A percentile compares a stretch with the other conserved stretches of the same genome.
Evolutionary conservation across 768 basidiomycete species (phyloP).

Genomic region (Coprinopsis strossmayeri): DNA sequence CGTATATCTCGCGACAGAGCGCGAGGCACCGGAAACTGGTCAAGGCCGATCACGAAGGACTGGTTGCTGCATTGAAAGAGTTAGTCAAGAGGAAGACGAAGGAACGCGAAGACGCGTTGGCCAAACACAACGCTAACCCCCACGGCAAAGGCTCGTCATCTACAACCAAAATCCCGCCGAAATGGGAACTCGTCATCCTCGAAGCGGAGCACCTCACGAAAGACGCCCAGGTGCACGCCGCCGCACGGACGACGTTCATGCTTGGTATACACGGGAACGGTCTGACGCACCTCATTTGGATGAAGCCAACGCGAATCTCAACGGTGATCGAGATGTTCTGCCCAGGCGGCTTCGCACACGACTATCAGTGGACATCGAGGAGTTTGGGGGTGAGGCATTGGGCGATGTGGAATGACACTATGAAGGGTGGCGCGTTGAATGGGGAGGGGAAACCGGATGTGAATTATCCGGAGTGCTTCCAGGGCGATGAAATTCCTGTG

Average conservation of each 20-base stretch:
- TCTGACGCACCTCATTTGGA: conserved; percentile 78
- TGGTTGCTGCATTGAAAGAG: conserved; percentile 47
- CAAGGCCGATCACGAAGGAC: conserved; percentile 43
- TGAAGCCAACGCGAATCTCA: conserved; percentile 68
- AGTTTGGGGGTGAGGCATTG: conserved; percentile 72
- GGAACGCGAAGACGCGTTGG: conserved; percentile 17
- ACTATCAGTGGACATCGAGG: conserved; percentile 78
- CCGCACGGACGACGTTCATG: conserved; percentile 67
- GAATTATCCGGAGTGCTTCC: conserved; percentile 81
- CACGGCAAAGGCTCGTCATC: no score
- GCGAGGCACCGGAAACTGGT: conserved; percentile 42
- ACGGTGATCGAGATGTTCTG: conserved; percentile 85
- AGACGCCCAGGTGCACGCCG: conserved; percentile 67
- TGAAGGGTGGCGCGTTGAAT: neutral
- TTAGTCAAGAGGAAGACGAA: conserved; percentile 36
- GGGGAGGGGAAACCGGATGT: conserved; percentile 40
- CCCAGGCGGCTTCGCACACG: conserved; percentile 75
- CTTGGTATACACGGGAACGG: conserved; percentile 78
- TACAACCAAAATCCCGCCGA: conserved; percentile 15
- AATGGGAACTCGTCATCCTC: conserved; percentile 58
- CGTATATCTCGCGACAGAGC: conserved; percentile 69
- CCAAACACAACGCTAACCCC: conserved; percentile 16
- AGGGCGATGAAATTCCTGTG: conserved; percentile 71
- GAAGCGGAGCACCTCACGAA: conserved; percentile 61
- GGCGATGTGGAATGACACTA: conserved; percentile 76